Conservation (phyloP, 2,329 filamentous ascomycete genomes). For the Colletotrichum coccodes region DNA sequence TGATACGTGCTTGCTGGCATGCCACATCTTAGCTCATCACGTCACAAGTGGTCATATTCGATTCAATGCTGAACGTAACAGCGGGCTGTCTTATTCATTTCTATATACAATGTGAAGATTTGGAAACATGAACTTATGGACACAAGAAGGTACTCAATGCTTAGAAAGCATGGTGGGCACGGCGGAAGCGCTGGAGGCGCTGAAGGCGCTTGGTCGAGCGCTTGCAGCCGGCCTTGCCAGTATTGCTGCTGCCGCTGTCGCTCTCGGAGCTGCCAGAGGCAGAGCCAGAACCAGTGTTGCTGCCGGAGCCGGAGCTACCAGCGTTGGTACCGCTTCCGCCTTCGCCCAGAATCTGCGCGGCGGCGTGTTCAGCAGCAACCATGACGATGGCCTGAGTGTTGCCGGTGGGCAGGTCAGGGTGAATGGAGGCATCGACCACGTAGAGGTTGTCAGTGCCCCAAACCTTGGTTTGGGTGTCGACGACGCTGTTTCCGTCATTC, state of each 20-base stretch:
- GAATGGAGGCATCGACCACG: constrained; percentile 70
- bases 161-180: constrained; percentile 1
- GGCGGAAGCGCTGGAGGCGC: constrained; percentile 44
- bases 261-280: background rate
- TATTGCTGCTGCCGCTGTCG: background rate
- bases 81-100: background rate
- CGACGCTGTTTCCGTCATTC: constrained; percentile 60
- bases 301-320: constrained; percentile 41
- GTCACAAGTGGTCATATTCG: too few species aligned
- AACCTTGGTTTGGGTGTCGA: constrained; percentile 66
- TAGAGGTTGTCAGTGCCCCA: constrained; percentile 71
- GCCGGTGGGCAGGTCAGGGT: constrained; percentile 55
- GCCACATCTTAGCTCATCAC: background rate
- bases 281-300: background rate
- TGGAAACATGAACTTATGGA: background rate
- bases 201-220: constrained; percentile 54
- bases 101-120: background rate
- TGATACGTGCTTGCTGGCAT: too few species aligned
- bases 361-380: constrained; percentile 34
- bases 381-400: constrained; percentile 36
- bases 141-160: background rate
- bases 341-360: constrained; percentile 25
- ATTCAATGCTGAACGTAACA: background rate
- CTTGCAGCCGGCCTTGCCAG: constrained; percentile 13
- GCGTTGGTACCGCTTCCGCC: constrained; percentile 29